phyloP scores from a whole-genome alignment of 2,329 filamentous ascomycete species.

The Diaporthe citri region DNA sequence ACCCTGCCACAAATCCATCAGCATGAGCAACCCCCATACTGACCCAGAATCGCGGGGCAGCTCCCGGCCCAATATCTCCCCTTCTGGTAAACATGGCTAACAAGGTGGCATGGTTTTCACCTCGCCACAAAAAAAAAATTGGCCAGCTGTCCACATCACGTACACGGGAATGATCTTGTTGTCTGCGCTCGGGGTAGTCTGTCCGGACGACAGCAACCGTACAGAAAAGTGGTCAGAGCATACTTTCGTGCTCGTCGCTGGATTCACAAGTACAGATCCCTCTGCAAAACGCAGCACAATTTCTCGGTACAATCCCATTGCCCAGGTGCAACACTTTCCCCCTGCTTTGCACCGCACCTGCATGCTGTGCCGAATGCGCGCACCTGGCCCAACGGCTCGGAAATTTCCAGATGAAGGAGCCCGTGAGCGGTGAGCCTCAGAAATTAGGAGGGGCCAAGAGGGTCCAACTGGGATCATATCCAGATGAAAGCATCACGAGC shows the following conservation, averaged over 20 bases:
- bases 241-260: too few relatives aligned
- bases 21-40: neutral
- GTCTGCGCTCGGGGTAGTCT: neutral
- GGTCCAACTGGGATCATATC: slow-evolving; percentile 5
- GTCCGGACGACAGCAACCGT: neutral
- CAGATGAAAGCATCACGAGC: slow-evolving; percentile 31
- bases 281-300: neutral
- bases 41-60: slow-evolving; percentile 10
- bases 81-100: slow-evolving; percentile 6
- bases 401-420: neutral
- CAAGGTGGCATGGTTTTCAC: slow-evolving; percentile 20
- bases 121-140: neutral
- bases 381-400: neutral
- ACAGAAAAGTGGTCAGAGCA: neutral
- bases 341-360: neutral
- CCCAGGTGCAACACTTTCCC: neutral
- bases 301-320: neutral
- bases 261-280: neutral
- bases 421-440: slow-evolving; percentile 33
- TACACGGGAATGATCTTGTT: neutral
- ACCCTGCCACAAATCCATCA: neutral
- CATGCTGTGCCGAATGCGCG: neutral
- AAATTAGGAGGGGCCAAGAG: slow-evolving; percentile 13
- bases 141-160: neutral
- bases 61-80: slow-evolving; percentile 11